A percentile compares a stretch with the other conserved stretches of the same genome.
Conservation (phyloP, 169 alveolate genomes). For the Plasmodium knowlesi region DNA sequence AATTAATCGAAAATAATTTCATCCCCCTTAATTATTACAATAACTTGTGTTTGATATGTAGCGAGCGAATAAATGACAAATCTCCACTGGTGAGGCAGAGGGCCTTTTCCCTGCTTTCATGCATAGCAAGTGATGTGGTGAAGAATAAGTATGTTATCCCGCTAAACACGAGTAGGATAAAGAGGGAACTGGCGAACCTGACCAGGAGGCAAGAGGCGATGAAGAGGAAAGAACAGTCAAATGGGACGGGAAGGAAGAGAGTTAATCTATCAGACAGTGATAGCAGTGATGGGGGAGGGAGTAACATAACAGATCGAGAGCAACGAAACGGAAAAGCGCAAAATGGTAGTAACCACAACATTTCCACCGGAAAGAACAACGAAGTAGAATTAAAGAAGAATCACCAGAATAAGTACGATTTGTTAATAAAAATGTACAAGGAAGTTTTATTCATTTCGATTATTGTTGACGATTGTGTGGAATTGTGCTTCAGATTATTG, state of each 20-base stretch:
- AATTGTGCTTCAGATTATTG: constrained; percentile 50
- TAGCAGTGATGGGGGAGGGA: not conserved
- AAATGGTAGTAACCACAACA: not conserved
- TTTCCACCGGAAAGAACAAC: not conserved
- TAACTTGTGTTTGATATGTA: constrained; percentile 74
- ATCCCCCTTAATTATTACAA: constrained; percentile 81
- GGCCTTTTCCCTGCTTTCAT: constrained; percentile 80
- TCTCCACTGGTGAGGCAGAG: constrained; percentile 86
- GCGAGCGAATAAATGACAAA: constrained; percentile 80
- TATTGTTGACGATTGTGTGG: constrained; percentile 67
- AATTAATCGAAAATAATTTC: constrained; percentile 80
- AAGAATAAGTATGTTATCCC: constrained; percentile 77
- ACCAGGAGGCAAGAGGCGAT: constrained; percentile 52
- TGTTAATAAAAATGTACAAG: constrained; percentile 54
- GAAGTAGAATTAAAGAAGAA: not conserved
- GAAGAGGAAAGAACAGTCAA: not conserved
- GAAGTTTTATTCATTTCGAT: constrained; percentile 59
- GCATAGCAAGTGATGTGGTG: constrained; percentile 79
- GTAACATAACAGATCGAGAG: not conserved
- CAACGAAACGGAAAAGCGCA: not conserved
- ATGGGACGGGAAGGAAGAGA: not conserved
- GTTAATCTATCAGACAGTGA: constrained; percentile 69
- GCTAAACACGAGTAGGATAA: constrained; percentile 63
- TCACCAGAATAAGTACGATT: constrained; percentile 24
- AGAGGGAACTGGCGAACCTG: constrained; percentile 71